A percentile compares a stretch with the other conserved stretches of the same genome.
phyloP scores from a whole-genome alignment of 2,329 filamentous ascomycete genomes.

The Aspergillus sojae region DNA sequence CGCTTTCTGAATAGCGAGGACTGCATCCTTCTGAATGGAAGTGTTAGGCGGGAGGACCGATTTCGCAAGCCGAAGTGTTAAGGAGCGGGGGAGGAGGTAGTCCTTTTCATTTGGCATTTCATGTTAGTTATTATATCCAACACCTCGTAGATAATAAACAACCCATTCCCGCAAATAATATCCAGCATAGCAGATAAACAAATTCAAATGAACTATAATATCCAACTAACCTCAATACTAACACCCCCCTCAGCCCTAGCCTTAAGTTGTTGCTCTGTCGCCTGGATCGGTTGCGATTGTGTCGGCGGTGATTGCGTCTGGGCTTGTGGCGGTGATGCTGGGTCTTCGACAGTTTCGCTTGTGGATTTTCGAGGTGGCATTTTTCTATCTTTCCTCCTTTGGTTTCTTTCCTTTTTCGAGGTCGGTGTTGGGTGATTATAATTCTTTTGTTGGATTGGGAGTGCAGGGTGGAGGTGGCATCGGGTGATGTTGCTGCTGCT shows the following conservation, averaged over 20 bases:
- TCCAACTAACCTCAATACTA: slow-evolving; percentile 40
- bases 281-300: slow-evolving; percentile 28
- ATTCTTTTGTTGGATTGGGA: background rate
- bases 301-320: slow-evolving; percentile 16
- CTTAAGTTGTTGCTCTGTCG: slow-evolving; percentile 44
- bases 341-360: slow-evolving; percentile 22
- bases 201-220: slow-evolving; percentile 9
- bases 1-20: slow-evolving; percentile 65
- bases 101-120: slow-evolving; percentile 45
- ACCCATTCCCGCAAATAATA: too few species aligned
- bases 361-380: slow-evolving; percentile 42
- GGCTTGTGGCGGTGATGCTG: slow-evolving; percentile 15
- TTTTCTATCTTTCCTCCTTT: background rate
- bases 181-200: background rate
- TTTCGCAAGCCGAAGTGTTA: slow-evolving; percentile 64
- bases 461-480: background rate
- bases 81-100: slow-evolving; percentile 63
- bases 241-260: slow-evolving; percentile 41
- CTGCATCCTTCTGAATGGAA: slow-evolving; percentile 66
- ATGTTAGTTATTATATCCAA: too few species aligned
- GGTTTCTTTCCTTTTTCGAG: background rate
- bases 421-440: background rate
- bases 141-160: too few species aligned
- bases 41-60: slow-evolving; percentile 67
- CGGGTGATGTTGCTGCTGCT: background rate